Evolutionary conservation across 1,284 basidiomycete species (phyloP), one percentile per base, ranked within the genome.

Genomic region (Cryptococcus sp.): DNA sequence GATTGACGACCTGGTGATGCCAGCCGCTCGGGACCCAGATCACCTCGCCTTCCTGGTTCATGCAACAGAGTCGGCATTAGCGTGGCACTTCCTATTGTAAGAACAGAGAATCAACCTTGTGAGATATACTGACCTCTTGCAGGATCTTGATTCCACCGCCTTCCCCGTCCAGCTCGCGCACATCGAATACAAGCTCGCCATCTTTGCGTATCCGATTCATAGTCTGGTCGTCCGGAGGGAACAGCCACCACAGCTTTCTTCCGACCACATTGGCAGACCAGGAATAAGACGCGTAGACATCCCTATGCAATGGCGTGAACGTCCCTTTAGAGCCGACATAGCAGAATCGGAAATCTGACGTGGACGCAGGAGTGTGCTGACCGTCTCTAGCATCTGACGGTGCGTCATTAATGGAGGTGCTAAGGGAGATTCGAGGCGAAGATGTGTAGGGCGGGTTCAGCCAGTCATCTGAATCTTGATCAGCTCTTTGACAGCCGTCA

Each of bases 251-350:
- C 7, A 75, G 55, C 62, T 85, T 85, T 7, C 78, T 66, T 0
- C 84, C 84, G 17, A 80, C 74, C 5, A 84, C 67, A 64, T 85
- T 84, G 3, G 82, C 82, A 5, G 80, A 82, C 81, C 83, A 84
- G 17, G 81, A 83, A 66, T 84, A 84, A 15, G 80, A 81, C 4
- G 77, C 79, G 67, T 84, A 83, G 11, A 85, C 83, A 63, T 85
- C 84, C 39, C 81, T 76, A 54, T 82, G 80, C 0, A 82, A 57
- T 1, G 76, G 78, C 0, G 79, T 83, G 49, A 75, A 78, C 0
- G 79, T 83, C 2, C 74, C 73, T 4, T 59, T 48, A 3, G 79
- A 78, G 8, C 81, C 82, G 22, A 77, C 65, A 64, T 83, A 83
- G 59, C 72, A 76, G 67, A 70, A 77, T 16, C 75, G 67, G 52